These are phyloP conservation scores for Cryphonectria parasitica DNA, from an alignment of 2,329 filamentous ascomycete genomes.

Conservation along the genomic window DNA sequence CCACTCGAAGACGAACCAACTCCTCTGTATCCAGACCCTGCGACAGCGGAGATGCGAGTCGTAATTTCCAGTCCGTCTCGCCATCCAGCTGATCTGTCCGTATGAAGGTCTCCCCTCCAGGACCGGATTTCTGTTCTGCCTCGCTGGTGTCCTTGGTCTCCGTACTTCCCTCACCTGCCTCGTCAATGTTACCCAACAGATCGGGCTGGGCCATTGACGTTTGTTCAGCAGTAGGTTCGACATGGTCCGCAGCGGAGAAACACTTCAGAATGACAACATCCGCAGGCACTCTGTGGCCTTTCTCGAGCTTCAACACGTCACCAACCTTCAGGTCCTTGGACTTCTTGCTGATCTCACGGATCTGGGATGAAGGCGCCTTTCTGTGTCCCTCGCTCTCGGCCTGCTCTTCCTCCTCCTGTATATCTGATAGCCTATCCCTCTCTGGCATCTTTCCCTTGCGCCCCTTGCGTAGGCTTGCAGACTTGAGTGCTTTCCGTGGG, in stretches of 20 bases:
- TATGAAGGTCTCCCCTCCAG: slow-evolving; percentile 91
- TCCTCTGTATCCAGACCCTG: slow-evolving; percentile 77
- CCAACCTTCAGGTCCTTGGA: slow-evolving; percentile 91
- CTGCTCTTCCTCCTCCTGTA: slow-evolving; percentile 69
- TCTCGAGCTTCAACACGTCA: slow-evolving; percentile 89
- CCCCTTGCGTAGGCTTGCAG: slow-evolving; percentile 44
- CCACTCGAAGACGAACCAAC: slow-evolving; percentile 70
- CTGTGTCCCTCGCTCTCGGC: slow-evolving; percentile 47
- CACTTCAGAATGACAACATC: slow-evolving; percentile 94
- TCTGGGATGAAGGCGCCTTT: slow-evolving; percentile 50
- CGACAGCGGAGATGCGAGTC: slow-evolving; percentile 82
- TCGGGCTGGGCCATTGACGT: slow-evolving; percentile 43
- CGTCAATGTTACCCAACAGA: slow-evolving; percentile 46
- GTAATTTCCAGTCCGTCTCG: slow-evolving; percentile 98
- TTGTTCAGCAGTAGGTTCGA: slow-evolving; percentile 39
- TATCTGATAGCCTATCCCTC: slow-evolving; percentile 61
- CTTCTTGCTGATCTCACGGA: slow-evolving; percentile 74
- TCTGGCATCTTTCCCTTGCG: slow-evolving; percentile 42
- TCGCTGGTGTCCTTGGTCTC: slow-evolving; percentile 42
- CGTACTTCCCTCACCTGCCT: slow-evolving; percentile 34
- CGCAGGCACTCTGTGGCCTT: slow-evolving; percentile 90
- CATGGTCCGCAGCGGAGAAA: slow-evolving; percentile 37
- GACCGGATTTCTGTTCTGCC: slow-evolving; percentile 40
- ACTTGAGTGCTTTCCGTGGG: slow-evolving; percentile 52
- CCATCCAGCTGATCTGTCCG: slow-evolving; percentile 96